Conservation (phyloP, 148 eudicot species). For the Camellia lanceoleosa region DNA sequence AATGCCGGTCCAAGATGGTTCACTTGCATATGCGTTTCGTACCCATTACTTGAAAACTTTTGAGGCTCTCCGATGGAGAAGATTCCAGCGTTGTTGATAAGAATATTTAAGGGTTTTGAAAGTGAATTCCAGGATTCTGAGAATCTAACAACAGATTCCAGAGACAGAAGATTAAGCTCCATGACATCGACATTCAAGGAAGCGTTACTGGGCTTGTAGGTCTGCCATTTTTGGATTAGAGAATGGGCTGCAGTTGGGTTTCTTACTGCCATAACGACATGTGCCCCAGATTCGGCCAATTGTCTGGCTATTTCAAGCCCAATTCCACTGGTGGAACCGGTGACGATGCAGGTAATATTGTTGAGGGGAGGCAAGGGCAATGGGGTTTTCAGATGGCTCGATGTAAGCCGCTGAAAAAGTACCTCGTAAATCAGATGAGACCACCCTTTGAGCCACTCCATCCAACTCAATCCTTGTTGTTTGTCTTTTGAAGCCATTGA, state of each 20-base stretch:
- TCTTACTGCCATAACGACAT: constrained; percentile 33
- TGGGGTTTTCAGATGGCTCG: constrained; percentile 22
- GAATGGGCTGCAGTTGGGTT: constrained; percentile 20
- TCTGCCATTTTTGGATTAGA: constrained; percentile 24
- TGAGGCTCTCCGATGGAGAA: constrained; percentile 30
- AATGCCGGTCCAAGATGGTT: constrained; percentile 39
- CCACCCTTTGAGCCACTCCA: constrained; percentile 34
- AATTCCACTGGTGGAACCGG: constrained; percentile 31
- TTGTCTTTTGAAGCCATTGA: background rate
- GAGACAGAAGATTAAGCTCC: constrained; percentile 34
- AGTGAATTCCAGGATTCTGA: constrained; percentile 25
- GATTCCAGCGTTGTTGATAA: constrained; percentile 33
- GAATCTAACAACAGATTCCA: constrained; percentile 28
- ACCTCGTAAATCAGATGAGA: constrained; percentile 17
- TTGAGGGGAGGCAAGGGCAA: constrained; percentile 27
- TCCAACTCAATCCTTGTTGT: constrained; percentile 22
- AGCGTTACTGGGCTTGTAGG: background rate
- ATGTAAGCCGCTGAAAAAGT: constrained; percentile 19
- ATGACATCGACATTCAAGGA: constrained; percentile 22
- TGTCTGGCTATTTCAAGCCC: constrained; percentile 32
- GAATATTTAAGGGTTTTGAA: constrained; percentile 22
- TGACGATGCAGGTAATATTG: constrained; percentile 23
- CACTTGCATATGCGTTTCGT: constrained; percentile 37
- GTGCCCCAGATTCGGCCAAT: constrained; percentile 30
- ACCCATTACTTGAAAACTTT: constrained; percentile 30